Evolutionary conservation across 257 asterid genomes (phyloP), one percentile per base, ranked within the genome.

Genomic region (Coffea eugenioides): DNA sequence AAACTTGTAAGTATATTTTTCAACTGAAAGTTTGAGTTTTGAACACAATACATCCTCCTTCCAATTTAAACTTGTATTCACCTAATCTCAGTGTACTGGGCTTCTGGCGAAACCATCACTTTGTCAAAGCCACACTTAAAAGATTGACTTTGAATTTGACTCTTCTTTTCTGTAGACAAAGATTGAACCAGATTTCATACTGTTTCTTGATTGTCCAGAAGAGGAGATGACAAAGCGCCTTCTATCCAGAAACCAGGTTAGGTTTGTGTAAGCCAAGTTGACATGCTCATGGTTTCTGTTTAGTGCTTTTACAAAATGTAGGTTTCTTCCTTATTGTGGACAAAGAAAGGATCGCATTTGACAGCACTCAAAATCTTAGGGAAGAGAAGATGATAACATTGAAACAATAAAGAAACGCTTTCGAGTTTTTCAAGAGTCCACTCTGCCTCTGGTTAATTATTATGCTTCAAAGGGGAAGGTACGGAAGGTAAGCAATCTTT

Each of bases 381-480:
- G 89, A 74, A 82, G 91, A 78, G 84, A 84, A 75, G 89, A 88
- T 82, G 91, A 88, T 75, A 88, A 84, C 61, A 84, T 86, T 80
- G 89, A 84, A 16, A 88, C 89, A 67, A 88, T 88, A 82, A 76
- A 69, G 85, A 88, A 88, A 84, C 84, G 89, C 61, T 84, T 86
- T 80, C 75, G 77, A 13, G 91, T 88, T 76, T 88, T 27, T 83
- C 45, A 82, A 82, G 89, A 88, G 77, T 86, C 87, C 62, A 88
- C 89, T 73, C 85, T 88, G 64, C 91, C 91, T 14, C 82, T 88
- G 76, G 81, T 88, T 69, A 86, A 88, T 74, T 77, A 88, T 79
- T 86, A 94, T 90, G 77, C 75, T 65, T 88, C 93, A 59, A 92
- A 85, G 76, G 97, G 94, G 87, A 94, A 92, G 85, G 92, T 92